Evolutionary conservation across 148 eudicot species (phyloP).

Genomic region (Chenopodium suecicum): DNA sequence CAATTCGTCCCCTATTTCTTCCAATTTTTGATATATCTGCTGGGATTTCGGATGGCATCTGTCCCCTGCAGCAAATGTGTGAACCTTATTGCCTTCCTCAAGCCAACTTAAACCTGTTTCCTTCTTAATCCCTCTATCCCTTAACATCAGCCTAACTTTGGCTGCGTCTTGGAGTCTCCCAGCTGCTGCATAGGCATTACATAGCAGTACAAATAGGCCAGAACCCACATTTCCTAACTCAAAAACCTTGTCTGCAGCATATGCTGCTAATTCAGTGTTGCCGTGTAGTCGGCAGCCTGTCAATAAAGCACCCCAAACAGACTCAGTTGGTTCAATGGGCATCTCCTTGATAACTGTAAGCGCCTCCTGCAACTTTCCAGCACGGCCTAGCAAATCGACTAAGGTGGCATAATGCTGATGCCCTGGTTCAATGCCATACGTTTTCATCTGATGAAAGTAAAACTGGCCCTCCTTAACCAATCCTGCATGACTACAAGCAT

Average conservation of each 20-base stretch:
- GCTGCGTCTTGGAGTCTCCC: constrained; percentile 89
- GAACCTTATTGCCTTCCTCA: constrained; percentile 71
- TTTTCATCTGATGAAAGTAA: constrained; percentile 67
- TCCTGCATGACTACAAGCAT: constrained; percentile 90
- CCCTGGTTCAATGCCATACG: constrained; percentile 62
- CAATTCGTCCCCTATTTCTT: constrained; percentile 68
- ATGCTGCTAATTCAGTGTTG: constrained; percentile 71
- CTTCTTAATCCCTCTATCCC: constrained; percentile 74
- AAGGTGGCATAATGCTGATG: constrained; percentile 74
- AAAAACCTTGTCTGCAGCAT: constrained; percentile 76
- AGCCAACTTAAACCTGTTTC: constrained; percentile 94
- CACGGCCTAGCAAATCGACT: constrained; percentile 81
- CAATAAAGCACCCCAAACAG: constrained; percentile 84
- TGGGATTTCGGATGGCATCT: constrained; percentile 41
- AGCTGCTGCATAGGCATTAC: constrained; percentile 79
- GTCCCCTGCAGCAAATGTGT: constrained; percentile 75
- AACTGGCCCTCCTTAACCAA: constrained; percentile 61
- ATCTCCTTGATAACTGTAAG: constrained; percentile 50
- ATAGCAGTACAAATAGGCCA: constrained; percentile 61
- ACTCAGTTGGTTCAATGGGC: constrained; percentile 82
- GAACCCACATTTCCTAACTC: constrained; percentile 67
- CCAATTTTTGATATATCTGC: constrained; percentile 63
- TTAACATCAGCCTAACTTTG: constrained; percentile 67
- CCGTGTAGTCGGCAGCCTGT: constrained; percentile 69
- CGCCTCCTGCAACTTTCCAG: constrained; percentile 77